phyloP scores from a whole-genome alignment of 768 basidiomycete genomes.

The Imleria badia region DNA sequence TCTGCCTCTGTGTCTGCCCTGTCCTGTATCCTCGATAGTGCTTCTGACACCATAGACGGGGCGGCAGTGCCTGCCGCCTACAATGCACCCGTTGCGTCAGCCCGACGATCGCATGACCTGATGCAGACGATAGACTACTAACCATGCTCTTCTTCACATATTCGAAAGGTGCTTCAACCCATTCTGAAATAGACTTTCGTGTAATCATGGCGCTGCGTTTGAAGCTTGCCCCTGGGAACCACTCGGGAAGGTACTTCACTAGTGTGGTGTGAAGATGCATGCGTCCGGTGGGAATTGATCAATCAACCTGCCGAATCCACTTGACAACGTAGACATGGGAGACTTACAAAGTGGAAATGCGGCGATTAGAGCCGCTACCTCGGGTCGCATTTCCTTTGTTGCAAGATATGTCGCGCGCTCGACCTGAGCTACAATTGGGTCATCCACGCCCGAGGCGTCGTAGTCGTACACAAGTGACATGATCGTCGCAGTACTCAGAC shows the following conservation, averaged over 20 bases:
- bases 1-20: constrained; percentile 7
- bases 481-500: constrained; percentile 20
- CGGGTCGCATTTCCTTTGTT: constrained; percentile 16
- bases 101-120: background rate
- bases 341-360: constrained; percentile 21
- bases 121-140: background rate
- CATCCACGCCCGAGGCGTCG: constrained; percentile 10
- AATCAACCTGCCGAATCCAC: background rate
- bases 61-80: constrained; percentile 21
- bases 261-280: background rate
- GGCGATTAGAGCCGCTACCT: constrained; percentile 14
- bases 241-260: constrained; percentile 23
- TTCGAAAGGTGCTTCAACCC: constrained; percentile 25
- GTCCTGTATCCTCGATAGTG: constrained; percentile 14
- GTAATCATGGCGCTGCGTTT: constrained; percentile 15
- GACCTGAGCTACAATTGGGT: constrained; percentile 20
- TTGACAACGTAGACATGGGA: background rate
- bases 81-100: background rate
- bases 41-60: constrained; percentile 26
- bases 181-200: constrained; percentile 1
- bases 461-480: constrained; percentile 29
- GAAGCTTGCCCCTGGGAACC: constrained; percentile 26
- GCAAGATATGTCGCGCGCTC: constrained; percentile 8
- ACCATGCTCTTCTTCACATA: constrained; percentile 24
- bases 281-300: background rate